Evolutionary conservation across 169 alveolate species (phyloP).

Genomic region (Cytauxzoon felis): DNA sequence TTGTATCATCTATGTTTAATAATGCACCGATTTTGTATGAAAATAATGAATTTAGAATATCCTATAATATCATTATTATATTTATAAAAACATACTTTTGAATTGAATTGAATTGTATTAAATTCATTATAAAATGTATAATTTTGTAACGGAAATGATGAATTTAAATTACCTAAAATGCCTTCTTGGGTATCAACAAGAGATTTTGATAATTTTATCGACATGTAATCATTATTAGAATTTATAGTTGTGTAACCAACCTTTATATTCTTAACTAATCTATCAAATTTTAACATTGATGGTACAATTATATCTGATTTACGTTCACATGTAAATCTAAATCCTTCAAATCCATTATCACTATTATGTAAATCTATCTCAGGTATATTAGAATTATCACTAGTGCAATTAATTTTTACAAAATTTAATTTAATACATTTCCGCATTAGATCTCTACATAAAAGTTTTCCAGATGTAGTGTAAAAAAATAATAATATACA

Average conservation of each 20-base stretch:
- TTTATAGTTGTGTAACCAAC: background rate
- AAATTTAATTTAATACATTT: background rate
- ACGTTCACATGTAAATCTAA: background rate
- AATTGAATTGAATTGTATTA: background rate
- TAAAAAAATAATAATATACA: background rate
- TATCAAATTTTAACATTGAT: background rate
- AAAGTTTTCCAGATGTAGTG: slow-evolving; percentile 30
- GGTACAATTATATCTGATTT: background rate
- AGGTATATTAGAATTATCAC: background rate
- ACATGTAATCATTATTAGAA: background rate
- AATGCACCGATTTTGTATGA: background rate
- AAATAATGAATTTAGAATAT: background rate
- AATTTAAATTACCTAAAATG: background rate
- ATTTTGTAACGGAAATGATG: background rate
- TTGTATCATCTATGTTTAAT: background rate
- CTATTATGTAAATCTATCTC: background rate
- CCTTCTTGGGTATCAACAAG: slow-evolving; percentile 6
- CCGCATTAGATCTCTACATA: slow-evolving; percentile 12
- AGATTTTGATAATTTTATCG: background rate
- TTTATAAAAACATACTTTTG: slow-evolving; percentile 3
- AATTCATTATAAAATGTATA: background rate
- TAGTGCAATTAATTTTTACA: background rate
- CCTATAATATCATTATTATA: slow-evolving; percentile 1
- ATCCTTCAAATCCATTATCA: background rate
- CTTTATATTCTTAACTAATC: background rate